A percentile compares a stretch with the other conserved stretches of the same genome.
These are phyloP conservation scores for Dactylorhiza incarnata DNA, from an alignment of 106 monocot genomes.

Conservation along the genomic window DNA sequence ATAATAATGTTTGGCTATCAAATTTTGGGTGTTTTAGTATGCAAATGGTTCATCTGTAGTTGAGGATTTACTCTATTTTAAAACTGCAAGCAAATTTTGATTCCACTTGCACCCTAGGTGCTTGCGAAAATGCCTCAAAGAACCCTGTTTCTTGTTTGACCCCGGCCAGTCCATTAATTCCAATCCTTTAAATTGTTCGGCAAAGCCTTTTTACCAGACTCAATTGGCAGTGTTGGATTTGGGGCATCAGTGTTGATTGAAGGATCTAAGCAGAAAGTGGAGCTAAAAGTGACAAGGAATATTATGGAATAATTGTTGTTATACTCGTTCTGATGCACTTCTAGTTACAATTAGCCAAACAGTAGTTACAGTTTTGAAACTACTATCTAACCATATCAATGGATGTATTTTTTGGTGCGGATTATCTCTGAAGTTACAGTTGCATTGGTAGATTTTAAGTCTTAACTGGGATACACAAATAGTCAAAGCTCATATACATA, in stretches of 20 bases:
- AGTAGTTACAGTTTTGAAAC: not conserved
- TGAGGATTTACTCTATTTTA: no score
- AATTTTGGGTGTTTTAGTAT: no score
- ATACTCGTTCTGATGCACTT: not conserved
- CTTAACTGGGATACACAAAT: not conserved
- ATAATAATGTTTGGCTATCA: no score
- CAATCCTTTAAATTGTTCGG: no score
- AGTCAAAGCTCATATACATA: not conserved
- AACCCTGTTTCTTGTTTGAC: no score
- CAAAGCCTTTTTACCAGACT: no score
- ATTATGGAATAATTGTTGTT: not conserved
- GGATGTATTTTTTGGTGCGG: not conserved
- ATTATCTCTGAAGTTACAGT: not conserved
- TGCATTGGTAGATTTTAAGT: not conserved
- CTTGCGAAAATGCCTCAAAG: no score
- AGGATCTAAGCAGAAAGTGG: slow-evolving; percentile 91
- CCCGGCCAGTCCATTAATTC: no score
- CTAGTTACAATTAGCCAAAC: not conserved
- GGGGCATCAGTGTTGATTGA: slow-evolving; percentile 73
- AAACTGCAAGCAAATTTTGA: no score
- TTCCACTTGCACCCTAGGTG: no score
- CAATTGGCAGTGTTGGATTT: slow-evolving; percentile 49
- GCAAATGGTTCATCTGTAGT: no score
- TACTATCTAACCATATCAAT: not conserved
- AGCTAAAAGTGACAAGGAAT: slow-evolving; percentile 60